Conservation (phyloP, 345 rosid genomes). For the Combretum micranthum region DNA sequence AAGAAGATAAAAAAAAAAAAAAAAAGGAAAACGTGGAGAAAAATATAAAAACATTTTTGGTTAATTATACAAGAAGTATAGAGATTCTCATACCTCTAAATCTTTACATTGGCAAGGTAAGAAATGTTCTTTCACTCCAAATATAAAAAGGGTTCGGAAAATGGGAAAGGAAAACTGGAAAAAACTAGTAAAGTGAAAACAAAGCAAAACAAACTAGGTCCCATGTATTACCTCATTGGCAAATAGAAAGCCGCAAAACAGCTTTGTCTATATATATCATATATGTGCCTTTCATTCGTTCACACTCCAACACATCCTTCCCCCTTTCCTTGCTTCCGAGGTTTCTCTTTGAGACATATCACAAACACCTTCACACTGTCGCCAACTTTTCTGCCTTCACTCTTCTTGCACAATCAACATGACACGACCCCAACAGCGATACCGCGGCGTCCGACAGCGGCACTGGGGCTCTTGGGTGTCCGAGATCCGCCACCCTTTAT, state of each 20-base stretch:
- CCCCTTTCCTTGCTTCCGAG: neutral
- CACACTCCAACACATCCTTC: neutral
- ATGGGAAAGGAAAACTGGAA: neutral
- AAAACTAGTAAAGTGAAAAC: neutral
- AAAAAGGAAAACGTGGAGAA: neutral
- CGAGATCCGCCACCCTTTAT: conserved; percentile 65
- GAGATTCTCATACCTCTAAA: no score
- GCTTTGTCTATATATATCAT: conserved; percentile 17
- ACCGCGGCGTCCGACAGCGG: conserved; percentile 69
- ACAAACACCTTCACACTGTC: conserved; percentile 10
- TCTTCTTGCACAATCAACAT: conserved; percentile 11
- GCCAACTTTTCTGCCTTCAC: neutral
- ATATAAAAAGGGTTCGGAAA: neutral
- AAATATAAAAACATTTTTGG: neutral
- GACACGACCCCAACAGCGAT: conserved; percentile 61
- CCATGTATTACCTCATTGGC: conserved; percentile 9
- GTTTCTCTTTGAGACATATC: conserved; percentile 17
- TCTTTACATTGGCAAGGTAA: no score
- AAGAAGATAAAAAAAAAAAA: no score
- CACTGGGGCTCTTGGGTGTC: conserved; percentile 90
- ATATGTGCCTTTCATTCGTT: no score
- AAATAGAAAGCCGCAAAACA: conserved; percentile 26
- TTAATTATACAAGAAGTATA: no score
- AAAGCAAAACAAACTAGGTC: conserved; percentile 13
- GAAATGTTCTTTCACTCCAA: no score